phyloP scores from a whole-genome alignment of 139 green algal species.

The Chlamydomonas schloesseri region DNA sequence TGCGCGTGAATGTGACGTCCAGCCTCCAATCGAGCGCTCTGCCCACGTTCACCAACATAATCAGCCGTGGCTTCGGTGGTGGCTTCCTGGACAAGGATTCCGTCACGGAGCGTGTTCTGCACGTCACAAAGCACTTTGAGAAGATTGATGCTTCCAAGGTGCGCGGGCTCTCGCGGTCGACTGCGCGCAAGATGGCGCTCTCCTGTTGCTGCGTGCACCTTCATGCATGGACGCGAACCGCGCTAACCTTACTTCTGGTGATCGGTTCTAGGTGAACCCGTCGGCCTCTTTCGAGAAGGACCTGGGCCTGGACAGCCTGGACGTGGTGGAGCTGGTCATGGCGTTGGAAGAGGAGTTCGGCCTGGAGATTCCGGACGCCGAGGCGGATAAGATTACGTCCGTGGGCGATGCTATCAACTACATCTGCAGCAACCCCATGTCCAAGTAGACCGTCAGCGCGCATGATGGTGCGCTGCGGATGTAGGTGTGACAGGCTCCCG shows the following conservation, averaged over 20 bases:
- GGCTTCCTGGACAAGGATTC: constrained; percentile 93
- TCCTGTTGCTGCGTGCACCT: not conserved
- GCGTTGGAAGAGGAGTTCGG: constrained; percentile 99
- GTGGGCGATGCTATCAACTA: constrained; percentile 94
- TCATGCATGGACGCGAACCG: not conserved
- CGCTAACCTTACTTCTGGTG: not conserved
- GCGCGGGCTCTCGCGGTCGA: not conserved
- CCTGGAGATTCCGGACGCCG: constrained; percentile 97
- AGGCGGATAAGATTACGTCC: constrained; percentile 97
- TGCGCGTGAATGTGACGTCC: constrained; percentile 46
- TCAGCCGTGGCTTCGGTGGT: constrained; percentile 61
- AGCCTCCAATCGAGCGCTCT: constrained; percentile 3
- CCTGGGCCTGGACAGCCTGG: constrained; percentile 97
- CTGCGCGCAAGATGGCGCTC: not conserved
- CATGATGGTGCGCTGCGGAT: too few relatives aligned
- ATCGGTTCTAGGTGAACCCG: constrained; percentile 76
- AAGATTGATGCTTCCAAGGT: constrained; percentile 98
- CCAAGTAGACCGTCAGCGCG: too few relatives aligned
- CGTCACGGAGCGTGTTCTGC: constrained; percentile 93
- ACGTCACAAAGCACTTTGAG: constrained; percentile 97
- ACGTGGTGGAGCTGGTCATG: constrained; percentile 99
- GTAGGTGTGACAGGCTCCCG: too few relatives aligned
- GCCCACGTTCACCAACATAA: constrained; percentile 51
- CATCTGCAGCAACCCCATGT: constrained; percentile 88
- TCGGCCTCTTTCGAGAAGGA: constrained; percentile 92